Evolutionary conservation across 371 early-diverging fungal species (phyloP), one percentile per base, ranked within the genome.

Genomic region (Chytridiales sp.): DNA sequence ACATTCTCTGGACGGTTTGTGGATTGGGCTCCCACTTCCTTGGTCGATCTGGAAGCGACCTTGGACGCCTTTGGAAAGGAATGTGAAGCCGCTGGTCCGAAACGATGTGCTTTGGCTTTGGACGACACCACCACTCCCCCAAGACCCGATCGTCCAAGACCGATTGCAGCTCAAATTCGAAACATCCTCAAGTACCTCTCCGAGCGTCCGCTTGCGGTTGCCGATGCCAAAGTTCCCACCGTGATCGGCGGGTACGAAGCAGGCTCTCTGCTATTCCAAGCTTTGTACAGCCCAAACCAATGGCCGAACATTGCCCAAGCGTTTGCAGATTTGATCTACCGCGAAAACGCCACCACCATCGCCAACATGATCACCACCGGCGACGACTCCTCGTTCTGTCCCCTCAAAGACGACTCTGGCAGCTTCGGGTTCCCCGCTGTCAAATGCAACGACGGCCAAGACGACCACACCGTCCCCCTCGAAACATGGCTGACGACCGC

Each of bases 11-110:
- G 67, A 13, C 47, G 36, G 3, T 35, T 47, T 2, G 31, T 56
- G 44, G 67, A 67, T 9, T 70, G 61, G 61, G 43, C 52, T 13
- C 31, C 30, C 4, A 31, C 35, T 5, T 56, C 60, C 36, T 58
- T 70, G 8, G 24, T 61, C 19, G 52, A 70, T 52, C 27, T 32
- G 3, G 60, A 59, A 26, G 62, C 60, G 2, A 65, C 62, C 46
- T 8, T 61, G 36, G 62, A 66, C 34, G 56, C 41, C 30, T 64
- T 73, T 27, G 56, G 63, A 11, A 29, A 39, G 8, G 32, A 42
- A 3, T 71, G 72, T 47, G 66, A 64, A 21, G 36, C 4, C 0
- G 67, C 69, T 9, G 69, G 68, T 3, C 53, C 66, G 2, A 5
- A 26, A 30, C 56, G 64, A 22, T 72, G 72, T 58, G 65, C 68